Evolutionary conservation across 768 basidiomycete genomes (phyloP).

Genomic region (Podaxis mareebaensis): DNA sequence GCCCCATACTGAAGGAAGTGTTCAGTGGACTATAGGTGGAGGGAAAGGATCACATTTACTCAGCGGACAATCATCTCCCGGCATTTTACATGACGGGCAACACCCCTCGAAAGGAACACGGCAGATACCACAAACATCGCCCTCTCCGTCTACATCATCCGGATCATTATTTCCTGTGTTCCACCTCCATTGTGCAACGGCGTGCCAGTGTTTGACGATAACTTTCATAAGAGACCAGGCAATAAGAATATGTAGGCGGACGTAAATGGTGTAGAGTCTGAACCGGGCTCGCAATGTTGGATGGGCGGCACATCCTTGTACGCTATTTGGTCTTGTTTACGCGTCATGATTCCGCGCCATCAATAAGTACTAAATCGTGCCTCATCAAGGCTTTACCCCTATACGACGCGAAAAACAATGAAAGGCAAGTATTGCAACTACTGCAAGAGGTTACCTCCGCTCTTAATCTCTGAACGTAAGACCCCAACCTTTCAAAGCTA

Average conservation of each 20-base stretch:
- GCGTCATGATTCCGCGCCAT: constrained; percentile 22
- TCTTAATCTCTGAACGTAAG: background rate
- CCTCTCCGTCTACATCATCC: constrained; percentile 49
- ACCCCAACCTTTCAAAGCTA: background rate
- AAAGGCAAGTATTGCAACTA: too few species aligned
- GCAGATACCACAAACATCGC: constrained; percentile 82
- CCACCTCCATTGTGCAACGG: constrained; percentile 91
- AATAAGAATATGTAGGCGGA: background rate
- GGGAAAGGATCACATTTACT: constrained; percentile 19
- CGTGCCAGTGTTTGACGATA: constrained; percentile 81
- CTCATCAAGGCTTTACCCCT: too few species aligned
- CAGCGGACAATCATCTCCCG: constrained; percentile 70
- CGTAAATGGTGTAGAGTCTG: background rate
- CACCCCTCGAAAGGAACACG: constrained; percentile 91
- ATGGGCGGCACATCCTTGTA: background rate
- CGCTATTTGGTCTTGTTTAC: constrained; percentile 32
- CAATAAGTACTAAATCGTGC: background rate
- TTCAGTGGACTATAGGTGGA: background rate
- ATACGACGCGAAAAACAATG: too few species aligned
- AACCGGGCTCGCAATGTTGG: background rate
- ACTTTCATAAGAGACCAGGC: constrained; percentile 64
- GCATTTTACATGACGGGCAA: constrained; percentile 94
- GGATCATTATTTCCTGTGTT: constrained; percentile 47
- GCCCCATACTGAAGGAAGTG: constrained; percentile 81
- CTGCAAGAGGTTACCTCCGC: too few species aligned